Evolutionary conservation across 2,329 filamentous ascomycete species (phyloP).

Genomic region (Ophiosphaerella korrae): DNA sequence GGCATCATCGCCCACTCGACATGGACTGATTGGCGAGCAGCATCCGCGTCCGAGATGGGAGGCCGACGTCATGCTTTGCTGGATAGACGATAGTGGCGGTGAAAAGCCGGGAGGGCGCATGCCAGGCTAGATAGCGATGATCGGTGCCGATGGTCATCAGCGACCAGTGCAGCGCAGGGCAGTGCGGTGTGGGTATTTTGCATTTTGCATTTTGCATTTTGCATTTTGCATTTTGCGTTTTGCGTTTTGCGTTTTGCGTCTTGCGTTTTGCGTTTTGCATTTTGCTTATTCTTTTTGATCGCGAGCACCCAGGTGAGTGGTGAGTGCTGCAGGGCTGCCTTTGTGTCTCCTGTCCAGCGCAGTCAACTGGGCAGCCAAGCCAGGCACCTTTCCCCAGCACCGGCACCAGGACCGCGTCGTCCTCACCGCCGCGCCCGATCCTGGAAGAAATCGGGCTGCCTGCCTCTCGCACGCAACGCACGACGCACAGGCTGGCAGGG

Average conservation of each 20-base stretch:
- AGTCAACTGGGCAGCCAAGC: neutral
- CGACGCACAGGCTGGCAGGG: conserved; percentile 21
- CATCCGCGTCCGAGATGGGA: conserved; percentile 17
- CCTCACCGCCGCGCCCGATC: conserved; percentile 32
- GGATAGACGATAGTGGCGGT: conserved; percentile 22
- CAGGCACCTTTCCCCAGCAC: conserved; percentile 15
- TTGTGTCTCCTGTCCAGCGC: neutral
- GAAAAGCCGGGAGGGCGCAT: conserved; percentile 11
- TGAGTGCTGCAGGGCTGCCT: neutral
- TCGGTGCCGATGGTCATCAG: no score
- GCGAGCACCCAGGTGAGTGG: no score
- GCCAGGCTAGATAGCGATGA: neutral
- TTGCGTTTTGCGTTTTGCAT: no score
- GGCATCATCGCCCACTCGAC: conserved; percentile 18
- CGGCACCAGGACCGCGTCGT: conserved; percentile 21
- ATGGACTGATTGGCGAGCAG: conserved; percentile 21
- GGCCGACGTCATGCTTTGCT: conserved; percentile 24
- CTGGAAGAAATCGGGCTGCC: conserved; percentile 33
- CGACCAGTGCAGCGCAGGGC: no score
- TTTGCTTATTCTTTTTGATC: no score
- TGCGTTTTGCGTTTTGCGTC: no score
- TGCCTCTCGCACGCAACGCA: conserved; percentile 22
- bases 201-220: no score
- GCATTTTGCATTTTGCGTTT: no score
- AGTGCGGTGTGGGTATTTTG: no score